Conservation (phyloP, 2,329 filamentous ascomycete genomes). For the Fusarium stilboides region DNA sequence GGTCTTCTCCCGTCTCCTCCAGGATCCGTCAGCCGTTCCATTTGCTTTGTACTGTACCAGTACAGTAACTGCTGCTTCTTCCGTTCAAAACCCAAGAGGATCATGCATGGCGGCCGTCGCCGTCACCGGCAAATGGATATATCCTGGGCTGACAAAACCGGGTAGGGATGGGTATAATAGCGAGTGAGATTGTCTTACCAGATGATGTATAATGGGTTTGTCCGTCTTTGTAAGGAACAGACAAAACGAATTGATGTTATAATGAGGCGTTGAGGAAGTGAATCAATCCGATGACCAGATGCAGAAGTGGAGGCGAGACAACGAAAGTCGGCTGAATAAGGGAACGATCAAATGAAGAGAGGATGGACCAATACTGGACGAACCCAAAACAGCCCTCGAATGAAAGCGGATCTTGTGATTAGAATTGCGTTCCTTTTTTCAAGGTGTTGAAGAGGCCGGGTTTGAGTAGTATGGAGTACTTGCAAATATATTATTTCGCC, state of each 20-base stretch:
- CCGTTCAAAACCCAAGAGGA: slow-evolving; percentile 16
- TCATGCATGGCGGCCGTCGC: slow-evolving; percentile 32
- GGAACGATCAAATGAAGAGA: slow-evolving; percentile 7
- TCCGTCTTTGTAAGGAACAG: slow-evolving; percentile 27
- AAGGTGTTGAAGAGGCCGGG: background rate
- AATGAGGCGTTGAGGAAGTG: slow-evolving; percentile 23
- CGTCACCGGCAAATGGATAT: slow-evolving; percentile 32
- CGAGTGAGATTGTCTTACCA: slow-evolving; percentile 38
- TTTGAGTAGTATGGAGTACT: slow-evolving; percentile 5
- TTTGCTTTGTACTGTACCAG: slow-evolving; percentile 2
- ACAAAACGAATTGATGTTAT: slow-evolving; percentile 11
- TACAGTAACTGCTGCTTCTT: slow-evolving; percentile 14
- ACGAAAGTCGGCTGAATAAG: slow-evolving; percentile 8
- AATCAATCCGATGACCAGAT: slow-evolving; percentile 30
- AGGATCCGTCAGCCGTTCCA: slow-evolving; percentile 26
- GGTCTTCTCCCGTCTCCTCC: slow-evolving; percentile 8
- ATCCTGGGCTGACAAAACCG: slow-evolving; percentile 24
- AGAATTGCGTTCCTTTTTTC: slow-evolving; percentile 13
- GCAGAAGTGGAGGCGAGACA: slow-evolving; percentile 29
- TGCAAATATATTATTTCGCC: background rate
- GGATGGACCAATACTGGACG: slow-evolving; percentile 1
- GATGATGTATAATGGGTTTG: slow-evolving; percentile 30
- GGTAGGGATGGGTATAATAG: slow-evolving; percentile 13
- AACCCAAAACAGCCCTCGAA: slow-evolving; percentile 19
- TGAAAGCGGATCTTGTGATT: slow-evolving; percentile 7